Evolutionary conservation across 2,329 filamentous ascomycete species (phyloP).

Genomic region (Penicillium concentricum): DNA sequence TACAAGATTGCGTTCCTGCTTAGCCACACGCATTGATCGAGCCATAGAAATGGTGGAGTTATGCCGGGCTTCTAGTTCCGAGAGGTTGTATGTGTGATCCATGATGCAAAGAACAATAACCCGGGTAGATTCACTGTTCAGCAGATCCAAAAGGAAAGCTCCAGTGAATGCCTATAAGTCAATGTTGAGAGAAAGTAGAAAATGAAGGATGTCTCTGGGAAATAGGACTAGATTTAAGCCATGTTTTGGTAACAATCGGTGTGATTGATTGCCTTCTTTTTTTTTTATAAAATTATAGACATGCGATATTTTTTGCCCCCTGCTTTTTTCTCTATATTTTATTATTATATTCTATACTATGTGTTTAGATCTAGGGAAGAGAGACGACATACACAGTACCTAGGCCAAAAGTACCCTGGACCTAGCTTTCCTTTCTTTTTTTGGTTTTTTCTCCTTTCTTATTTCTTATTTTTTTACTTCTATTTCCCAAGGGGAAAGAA

Average conservation of each 20-base stretch:
- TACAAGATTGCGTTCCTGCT: slow-evolving; percentile 27
- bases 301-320: not conserved
- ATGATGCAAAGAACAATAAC: slow-evolving; percentile 1
- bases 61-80: slow-evolving; percentile 17
- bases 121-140: not conserved
- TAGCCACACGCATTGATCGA: slow-evolving; percentile 25
- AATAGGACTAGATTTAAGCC: slow-evolving; percentile 35
- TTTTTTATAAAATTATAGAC: slow-evolving; percentile 4
- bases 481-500: slow-evolving; percentile 21
- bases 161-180: slow-evolving; percentile 8
- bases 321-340: not conserved
- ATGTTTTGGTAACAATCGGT: slow-evolving; percentile 30
- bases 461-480: slow-evolving; percentile 7
- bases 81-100: slow-evolving; percentile 3
- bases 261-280: slow-evolving; percentile 24
- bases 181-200: slow-evolving; percentile 20
- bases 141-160: slow-evolving; percentile 15
- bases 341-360: not conserved
- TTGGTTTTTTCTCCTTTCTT: slow-evolving; percentile 3
- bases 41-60: slow-evolving; percentile 26
- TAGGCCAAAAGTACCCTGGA: slow-evolving; percentile 6
- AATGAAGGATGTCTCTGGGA: slow-evolving; percentile 27
- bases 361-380: not conserved
- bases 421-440: slow-evolving; percentile 1
- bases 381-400: not conserved